Conservation (phyloP, 257 asterid species). For the Solanum boliviense region DNA sequence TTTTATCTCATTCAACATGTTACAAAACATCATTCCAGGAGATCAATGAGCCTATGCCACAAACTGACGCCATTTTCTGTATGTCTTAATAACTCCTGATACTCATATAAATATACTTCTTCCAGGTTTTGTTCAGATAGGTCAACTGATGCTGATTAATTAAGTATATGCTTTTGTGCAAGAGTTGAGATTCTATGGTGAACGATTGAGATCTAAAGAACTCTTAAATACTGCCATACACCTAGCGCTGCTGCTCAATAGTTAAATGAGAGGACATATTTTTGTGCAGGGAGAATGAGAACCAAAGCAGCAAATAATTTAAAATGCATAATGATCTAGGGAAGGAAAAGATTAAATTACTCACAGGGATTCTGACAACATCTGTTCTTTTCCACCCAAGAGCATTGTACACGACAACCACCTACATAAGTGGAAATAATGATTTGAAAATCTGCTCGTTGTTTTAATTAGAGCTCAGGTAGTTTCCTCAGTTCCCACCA, state of each 20-base stretch:
- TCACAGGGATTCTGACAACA: constrained; percentile 83
- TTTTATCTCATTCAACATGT: not conserved
- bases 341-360: constrained; percentile 3
- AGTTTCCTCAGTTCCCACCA: not conserved
- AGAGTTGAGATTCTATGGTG: not conserved
- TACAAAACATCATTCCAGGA: not conserved
- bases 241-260: not conserved
- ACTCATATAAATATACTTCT: not conserved
- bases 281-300: not conserved
- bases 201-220: not conserved
- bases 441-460: not conserved
- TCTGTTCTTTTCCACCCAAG: constrained; percentile 83
- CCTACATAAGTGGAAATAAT: constrained; percentile 27
- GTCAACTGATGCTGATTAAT: not conserved
- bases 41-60: not conserved
- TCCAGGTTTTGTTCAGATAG: not conserved
- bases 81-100: not conserved
- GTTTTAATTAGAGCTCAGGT: not conserved
- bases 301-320: not conserved
- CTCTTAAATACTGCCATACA: not conserved
- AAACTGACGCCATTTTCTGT: not conserved
- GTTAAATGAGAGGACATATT: not conserved
- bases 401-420: constrained; percentile 74
- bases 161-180: not conserved
- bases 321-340: not conserved